A percentile compares a stretch with the other conserved stretches of the same genome.
These are phyloP conservation scores for Aspergillus sparsus DNA, from an alignment of 495 filamentous ascomycete genomes.

Conservation along the genomic window DNA sequence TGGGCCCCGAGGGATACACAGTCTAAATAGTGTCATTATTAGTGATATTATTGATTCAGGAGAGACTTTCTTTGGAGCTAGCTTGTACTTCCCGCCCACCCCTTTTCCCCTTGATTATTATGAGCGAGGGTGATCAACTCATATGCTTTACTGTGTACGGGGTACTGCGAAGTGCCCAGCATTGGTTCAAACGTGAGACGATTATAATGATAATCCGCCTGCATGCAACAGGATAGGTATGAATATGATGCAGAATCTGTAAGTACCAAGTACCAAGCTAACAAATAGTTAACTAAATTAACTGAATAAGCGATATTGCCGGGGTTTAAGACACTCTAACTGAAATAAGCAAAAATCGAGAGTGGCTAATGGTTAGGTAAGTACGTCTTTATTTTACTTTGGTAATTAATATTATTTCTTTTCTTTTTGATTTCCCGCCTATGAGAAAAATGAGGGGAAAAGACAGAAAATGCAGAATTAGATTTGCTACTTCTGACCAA, in stretches of 20 bases:
- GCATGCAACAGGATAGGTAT: no score
- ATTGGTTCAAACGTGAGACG: background rate
- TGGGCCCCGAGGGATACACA: background rate
- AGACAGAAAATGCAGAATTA: background rate
- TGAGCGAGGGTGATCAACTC: background rate
- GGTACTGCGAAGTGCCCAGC: background rate
- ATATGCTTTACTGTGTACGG: background rate
- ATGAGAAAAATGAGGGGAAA: no score
- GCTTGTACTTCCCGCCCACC: background rate
- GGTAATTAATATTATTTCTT: no score
- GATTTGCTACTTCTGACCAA: background rate
- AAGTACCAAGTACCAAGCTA: no score
- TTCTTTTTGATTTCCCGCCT: no score
- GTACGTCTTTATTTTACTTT: no score
- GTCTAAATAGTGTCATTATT: no score
- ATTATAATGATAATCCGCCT: no score
- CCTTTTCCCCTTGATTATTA: background rate
- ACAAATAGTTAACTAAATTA: background rate
- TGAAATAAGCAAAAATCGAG: background rate
- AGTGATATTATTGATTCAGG: no score
- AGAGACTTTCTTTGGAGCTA: background rate
- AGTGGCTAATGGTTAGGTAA: no score
- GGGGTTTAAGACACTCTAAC: background rate
- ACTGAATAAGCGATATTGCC: background rate
- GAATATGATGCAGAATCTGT: no score